Conservation (phyloP, 441 rosid genomes). For the Breynia disticha region DNA sequence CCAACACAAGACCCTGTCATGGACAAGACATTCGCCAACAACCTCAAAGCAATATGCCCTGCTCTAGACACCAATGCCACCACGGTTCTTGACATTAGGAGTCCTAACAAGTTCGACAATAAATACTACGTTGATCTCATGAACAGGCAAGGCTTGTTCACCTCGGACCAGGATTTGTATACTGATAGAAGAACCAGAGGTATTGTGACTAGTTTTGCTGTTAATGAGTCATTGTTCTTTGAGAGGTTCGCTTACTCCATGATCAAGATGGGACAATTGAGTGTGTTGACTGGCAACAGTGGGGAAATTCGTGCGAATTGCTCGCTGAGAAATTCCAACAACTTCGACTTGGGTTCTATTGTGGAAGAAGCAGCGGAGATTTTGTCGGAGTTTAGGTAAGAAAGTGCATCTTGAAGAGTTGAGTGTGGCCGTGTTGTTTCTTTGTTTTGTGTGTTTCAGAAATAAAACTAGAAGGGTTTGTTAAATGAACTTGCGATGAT, state of each 20-base stretch:
- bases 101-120: slow-evolving; percentile 67
- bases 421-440: too few relatives aligned
- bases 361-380: slow-evolving; percentile 39
- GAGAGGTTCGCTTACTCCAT: slow-evolving; percentile 45
- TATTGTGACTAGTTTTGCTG: slow-evolving; percentile 57
- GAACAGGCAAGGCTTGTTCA: slow-evolving; percentile 77
- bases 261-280: slow-evolving; percentile 69
- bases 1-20: slow-evolving; percentile 60
- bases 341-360: slow-evolving; percentile 22
- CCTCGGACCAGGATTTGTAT: slow-evolving; percentile 82
- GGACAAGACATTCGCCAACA: slow-evolving; percentile 52
- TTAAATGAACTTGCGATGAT: too few relatives aligned
- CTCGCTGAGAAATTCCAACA: slow-evolving; percentile 45
- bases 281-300: slow-evolving; percentile 44
- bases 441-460: too few relatives aligned
- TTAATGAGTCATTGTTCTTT: slow-evolving; percentile 44
- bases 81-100: slow-evolving; percentile 44
- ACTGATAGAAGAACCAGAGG: slow-evolving; percentile 41
- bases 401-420: not conserved
- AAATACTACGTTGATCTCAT: slow-evolving; percentile 68
- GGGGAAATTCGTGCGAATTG: slow-evolving; percentile 75
- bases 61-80: slow-evolving; percentile 26
- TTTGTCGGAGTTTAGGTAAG: slow-evolving; percentile 19
- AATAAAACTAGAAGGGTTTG: too few relatives aligned
- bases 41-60: slow-evolving; percentile 52